Percentiles rank a stretch among this genome's conserved stretches.
phyloP scores from a whole-genome alignment of 805 yeast species.

The Metschnikowia dekortorum region DNA sequence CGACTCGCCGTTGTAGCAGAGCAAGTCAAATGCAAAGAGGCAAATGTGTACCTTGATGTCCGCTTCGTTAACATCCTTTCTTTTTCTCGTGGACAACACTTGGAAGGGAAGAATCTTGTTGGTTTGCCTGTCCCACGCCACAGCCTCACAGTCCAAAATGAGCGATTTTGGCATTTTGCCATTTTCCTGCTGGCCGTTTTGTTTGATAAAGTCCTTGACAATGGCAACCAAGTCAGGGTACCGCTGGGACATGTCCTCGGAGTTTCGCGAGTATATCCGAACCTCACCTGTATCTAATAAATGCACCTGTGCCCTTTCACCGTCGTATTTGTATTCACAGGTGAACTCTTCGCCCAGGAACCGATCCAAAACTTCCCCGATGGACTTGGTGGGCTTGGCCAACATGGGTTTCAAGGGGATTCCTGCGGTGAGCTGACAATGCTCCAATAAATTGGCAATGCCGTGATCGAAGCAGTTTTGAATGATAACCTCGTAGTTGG shows the following conservation, averaged over 20 bases:
- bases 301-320: slow-evolving; percentile 96
- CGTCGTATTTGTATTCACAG: slow-evolving; percentile 96
- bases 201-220: slow-evolving; percentile 52
- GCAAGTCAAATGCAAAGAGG: slow-evolving; percentile 84
- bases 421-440: slow-evolving; percentile 81
- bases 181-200: slow-evolving; percentile 14
- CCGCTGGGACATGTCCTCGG: slow-evolving; percentile 94
- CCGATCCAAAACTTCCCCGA: slow-evolving; percentile 86
- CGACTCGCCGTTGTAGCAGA: slow-evolving; percentile 70
- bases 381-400: slow-evolving; percentile 94
- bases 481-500: slow-evolving; percentile 82
- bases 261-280: slow-evolving; percentile 83
- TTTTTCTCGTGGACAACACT: slow-evolving; percentile 84
- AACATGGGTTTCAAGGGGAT: slow-evolving; percentile 96
- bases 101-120: slow-evolving; percentile 91
- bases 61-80: slow-evolving; percentile 84
- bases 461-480: slow-evolving; percentile 64
- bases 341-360: slow-evolving; percentile 83
- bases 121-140: slow-evolving; percentile 85
- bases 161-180: slow-evolving; percentile 43
- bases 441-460: slow-evolving; percentile 55
- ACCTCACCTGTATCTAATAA: slow-evolving; percentile 60
- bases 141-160: slow-evolving; percentile 94
- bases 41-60: slow-evolving; percentile 91
- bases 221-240: slow-evolving; percentile 85